Evolutionary conservation across 140 eudicot species (phyloP), one percentile per base, ranked within the genome.

Genomic region (Oenanthe javanica): DNA sequence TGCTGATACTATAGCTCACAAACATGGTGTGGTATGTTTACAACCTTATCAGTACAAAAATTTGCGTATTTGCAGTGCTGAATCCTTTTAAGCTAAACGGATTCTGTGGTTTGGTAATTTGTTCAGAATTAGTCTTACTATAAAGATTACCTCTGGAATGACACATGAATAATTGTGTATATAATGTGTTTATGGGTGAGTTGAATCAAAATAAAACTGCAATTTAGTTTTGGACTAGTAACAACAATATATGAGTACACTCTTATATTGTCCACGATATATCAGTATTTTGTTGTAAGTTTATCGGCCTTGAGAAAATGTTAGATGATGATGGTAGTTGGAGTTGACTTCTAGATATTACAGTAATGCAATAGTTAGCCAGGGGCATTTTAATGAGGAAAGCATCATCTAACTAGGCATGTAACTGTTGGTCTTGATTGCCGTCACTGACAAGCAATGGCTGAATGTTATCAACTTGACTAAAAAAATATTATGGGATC

Each of bases 1-100:
- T 86, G 90, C 96, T 72, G 98, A 95, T 86, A 91, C 92, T 38
- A 82, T 89, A 52, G 99, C 99, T 70, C 99, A 93, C 80, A 95
- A 91, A 84, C 98, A 95, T 84, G 99, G 99, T 76, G 97, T 91
- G 94, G 99, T 95, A 92, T 72, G 91, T 55, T 6, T 42, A 51
- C 43, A 40, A 40, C 1, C n/a, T 40, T 3, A 67, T 31, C 42
- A 14, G 19, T 67, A 31, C 13, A 27, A 42, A 72, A 73, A 23
- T 21, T 21, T 45, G 77, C 55, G 19, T 45, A 18, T 73, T 5
- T 73, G 36, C 19, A 27, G 73, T 25, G 21, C 45, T 31, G 40
- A n/a, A 6, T 73, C 16, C 10, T 73, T 73, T 46, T 5, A 15
- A 9, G 38, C 77, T 73, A 10, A 75, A 42, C 14, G 10, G 55